Base-by-base conservation (phyloP, 495 filamentous ascomycete species). In the Penicillium bovifimosum region DNA sequence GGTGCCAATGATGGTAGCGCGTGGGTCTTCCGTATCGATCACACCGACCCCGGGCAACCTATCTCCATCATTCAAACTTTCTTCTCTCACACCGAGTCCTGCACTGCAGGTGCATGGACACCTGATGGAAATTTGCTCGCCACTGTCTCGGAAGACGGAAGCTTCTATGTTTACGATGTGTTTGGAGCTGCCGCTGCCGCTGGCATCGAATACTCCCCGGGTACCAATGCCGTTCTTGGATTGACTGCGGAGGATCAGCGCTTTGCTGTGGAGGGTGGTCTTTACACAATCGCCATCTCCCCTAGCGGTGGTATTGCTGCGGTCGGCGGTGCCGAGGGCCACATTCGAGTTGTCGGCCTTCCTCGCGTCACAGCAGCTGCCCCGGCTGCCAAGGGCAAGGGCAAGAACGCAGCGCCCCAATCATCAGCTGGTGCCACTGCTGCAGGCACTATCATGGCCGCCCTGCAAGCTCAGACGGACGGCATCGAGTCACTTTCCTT, bases 1-100 rank as follows among this genome's bases (percentile, higher is more conserved):
- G 95, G 95, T 33, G 90, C 90, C 34, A 86, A 79, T n/a, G 92
- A 99, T 65, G 95, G 95, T 39, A 87, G 82, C 41, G 89, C 95
- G 6, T 99, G 95, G 95, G 86, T 99, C 6, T 93, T 96, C 71
- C 84, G 80, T 6, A 78, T 97, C 62, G 86, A 95, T 59, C 67
- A 79, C 16, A 70, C 74, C 8, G 82, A 88, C 56, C 45, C 74
- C 64, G 69, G 70, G 56, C 79, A 75, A 40, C 80, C 80, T 4
- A 76, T 97, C 52, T 82, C 84, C 41, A 91, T 97, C 64, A 77
- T 92, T 17, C 90, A 96, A 70, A 82, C 84, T 36, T 95, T 91
- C 74, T 96, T 93, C 76, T 76, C 92, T 28, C 93, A 97, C 67
- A 95, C 90, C 5, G 86, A 67, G 9, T 74, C 88, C 9, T 93